Conservation (phyloP, 148 eudicot genomes). For the Mesembryanthemum crystallinum region DNA sequence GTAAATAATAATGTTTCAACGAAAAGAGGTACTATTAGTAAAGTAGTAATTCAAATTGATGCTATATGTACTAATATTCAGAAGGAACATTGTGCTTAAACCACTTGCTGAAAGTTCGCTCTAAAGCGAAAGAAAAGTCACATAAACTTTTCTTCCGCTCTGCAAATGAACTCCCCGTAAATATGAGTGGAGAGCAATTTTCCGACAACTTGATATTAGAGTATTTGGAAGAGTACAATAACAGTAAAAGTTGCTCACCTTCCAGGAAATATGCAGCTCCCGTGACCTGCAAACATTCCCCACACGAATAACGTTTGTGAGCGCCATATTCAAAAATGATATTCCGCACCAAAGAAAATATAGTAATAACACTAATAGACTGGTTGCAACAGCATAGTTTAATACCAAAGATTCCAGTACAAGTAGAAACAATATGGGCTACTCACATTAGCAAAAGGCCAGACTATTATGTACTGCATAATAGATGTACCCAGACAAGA, state of each 20-base stretch:
- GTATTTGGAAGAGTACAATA: not conserved
- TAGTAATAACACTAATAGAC: not conserved
- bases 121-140: not conserved
- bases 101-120: not conserved
- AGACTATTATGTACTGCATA: slow-evolving; percentile 16
- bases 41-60: too few relatives aligned
- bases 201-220: not conserved
- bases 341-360: not conserved
- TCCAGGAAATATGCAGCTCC: slow-evolving; percentile 88
- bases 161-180: not conserved
- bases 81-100: not conserved
- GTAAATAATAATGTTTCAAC: slow-evolving; percentile 27
- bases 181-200: not conserved
- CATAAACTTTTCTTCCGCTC: not conserved
- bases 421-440: slow-evolving; percentile 12
- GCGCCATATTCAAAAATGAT: slow-evolving; percentile 1
- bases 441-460: slow-evolving; percentile 12
- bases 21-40: not conserved
- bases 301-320: slow-evolving; percentile 11
- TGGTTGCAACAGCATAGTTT: slow-evolving; percentile 10
- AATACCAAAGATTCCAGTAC: slow-evolving; percentile 17
- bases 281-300: slow-evolving; percentile 75
- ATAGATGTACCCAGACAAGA: slow-evolving; percentile 13
- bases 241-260: slow-evolving; percentile 47
- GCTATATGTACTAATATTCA: not conserved